These are phyloP conservation scores for Gremmenia infestans DNA, from an alignment of 2,329 filamentous ascomycete genomes.

Conservation along the genomic window DNA sequence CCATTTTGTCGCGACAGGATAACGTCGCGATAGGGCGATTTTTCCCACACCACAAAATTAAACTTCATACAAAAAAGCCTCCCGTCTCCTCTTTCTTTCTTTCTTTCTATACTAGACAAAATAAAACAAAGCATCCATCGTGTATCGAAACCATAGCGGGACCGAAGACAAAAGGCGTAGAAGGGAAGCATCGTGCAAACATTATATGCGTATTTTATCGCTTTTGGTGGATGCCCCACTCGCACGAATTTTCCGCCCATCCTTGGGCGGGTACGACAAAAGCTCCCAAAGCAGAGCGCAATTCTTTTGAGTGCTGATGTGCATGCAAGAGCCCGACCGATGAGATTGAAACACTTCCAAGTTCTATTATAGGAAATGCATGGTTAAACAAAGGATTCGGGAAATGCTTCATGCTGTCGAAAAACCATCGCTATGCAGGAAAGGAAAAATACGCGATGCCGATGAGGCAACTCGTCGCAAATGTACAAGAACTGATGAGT, in stretches of 20 bases:
- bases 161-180: conserved; percentile 7
- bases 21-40: background rate
- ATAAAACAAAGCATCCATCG: conserved; percentile 9
- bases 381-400: conserved; percentile 15
- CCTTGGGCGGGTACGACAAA: background rate
- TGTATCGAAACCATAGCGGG: background rate
- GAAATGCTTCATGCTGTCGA: conserved; percentile 21
- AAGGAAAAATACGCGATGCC: conserved; percentile 26
- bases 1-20: background rate
- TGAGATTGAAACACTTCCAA: conserved; percentile 5
- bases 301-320: background rate
- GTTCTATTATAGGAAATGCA: conserved; percentile 17
- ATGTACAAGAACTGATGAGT: conserved; percentile 25
- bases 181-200: conserved; percentile 10
- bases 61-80: conserved; percentile 13
- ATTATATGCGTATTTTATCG: conserved; percentile 9
- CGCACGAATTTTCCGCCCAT: background rate
- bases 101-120: conserved; percentile 18
- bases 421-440: conserved; percentile 38
- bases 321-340: background rate
- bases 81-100: background rate
- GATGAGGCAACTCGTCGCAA: conserved; percentile 6
- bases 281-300: background rate
- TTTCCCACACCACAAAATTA: conserved; percentile 4
- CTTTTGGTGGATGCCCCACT: conserved; percentile 1